A percentile compares a stretch with the other conserved stretches of the same genome.
These are phyloP conservation scores for Lepiota subincarnata DNA, from an alignment of 768 basidiomycete species.

Conservation along the genomic window DNA sequence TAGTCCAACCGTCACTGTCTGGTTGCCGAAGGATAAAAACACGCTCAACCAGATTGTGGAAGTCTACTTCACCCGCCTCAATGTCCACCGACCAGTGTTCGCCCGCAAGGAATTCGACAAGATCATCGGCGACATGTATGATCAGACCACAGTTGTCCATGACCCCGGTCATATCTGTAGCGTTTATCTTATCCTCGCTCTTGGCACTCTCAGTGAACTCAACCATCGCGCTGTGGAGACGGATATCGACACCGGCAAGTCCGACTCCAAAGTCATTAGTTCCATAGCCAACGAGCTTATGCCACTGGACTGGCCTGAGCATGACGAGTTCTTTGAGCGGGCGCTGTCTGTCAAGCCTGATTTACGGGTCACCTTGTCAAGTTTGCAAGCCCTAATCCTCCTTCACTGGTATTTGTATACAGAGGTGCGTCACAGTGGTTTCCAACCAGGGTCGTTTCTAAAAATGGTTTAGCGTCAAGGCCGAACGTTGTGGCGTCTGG, in stretches of 20 bases:
- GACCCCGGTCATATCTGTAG: conserved; percentile 81
- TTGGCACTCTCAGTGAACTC: conserved; percentile 80
- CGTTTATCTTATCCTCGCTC: conserved; percentile 70
- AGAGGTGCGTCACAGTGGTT: conserved; percentile 47
- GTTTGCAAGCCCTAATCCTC: conserved; percentile 78
- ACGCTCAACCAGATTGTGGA: conserved; percentile 61
- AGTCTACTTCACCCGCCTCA: conserved; percentile 74
- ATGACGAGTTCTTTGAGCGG: conserved; percentile 81
- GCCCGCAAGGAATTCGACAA: conserved; percentile 63
- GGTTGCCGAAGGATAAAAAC: conserved; percentile 74
- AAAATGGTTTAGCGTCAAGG: conserved; percentile 65
- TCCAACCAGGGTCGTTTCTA: not conserved
- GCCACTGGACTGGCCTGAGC: conserved; percentile 69
- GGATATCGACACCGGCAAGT: conserved; percentile 38
- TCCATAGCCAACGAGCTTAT: conserved; percentile 52
- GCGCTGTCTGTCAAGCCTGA: conserved; percentile 78
- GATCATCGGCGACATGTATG: conserved; percentile 63
- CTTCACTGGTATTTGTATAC: conserved; percentile 89
- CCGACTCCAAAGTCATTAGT: conserved; percentile 15
- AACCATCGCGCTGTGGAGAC: conserved; percentile 62
- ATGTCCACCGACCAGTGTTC: conserved; percentile 77
- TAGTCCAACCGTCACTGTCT: conserved; percentile 44
- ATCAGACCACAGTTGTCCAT: conserved; percentile 40
- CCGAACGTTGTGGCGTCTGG: conserved; percentile 84
- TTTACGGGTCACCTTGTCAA: conserved; percentile 75